Base-by-base conservation (phyloP, 2,329 filamentous ascomycete species). In the Hypoxylon sp. region DNA sequence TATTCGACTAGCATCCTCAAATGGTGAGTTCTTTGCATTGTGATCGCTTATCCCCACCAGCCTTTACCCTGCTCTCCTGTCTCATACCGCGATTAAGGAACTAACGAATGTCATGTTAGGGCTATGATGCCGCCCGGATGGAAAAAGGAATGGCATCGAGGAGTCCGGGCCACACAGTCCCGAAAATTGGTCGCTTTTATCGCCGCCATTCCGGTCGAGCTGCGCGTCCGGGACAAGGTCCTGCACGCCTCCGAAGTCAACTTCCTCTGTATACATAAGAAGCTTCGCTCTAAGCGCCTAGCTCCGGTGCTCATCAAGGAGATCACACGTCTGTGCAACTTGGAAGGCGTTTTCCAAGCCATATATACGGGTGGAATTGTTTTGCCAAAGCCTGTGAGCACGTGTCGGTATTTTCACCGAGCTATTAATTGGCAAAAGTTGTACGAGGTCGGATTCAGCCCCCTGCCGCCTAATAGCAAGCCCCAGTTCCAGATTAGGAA, bases 201-300 rank as follows among this genome's bases (percentile, higher is more conserved):
- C 77, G 96, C 94, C 41, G 96, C 94, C 72, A 92, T 98, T 47
- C 96, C 96, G 0, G 90, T 96, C 65, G 87, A 90, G 70, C 84
- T 99, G 61, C 90, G 91, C 55, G 90, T 99, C 45, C 91, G 94
- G 69, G 84, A 91, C 64, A 91, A 91, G 64, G 81, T 87, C 61
- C 81, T 99, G 65, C 87, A 89, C 68, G 90, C 92, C 71, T 94
- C 92, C 51, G 96, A 99, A 79, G 96, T 99, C 81, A 99, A 99
- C 83, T 99, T 98, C 81, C 90, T 99, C 71, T 97, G 94, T 76
- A 91, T 99, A 59, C 96, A 99, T 85, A 98, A 98, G 85, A 98
- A 98, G 81, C 88, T 99, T 30, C 92, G 96, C 53, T 89, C 92
- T 62, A 97, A 98, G 83, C 90, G 96, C 57, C 88, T 99, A 45